These are phyloP conservation scores for Arabidopsis thaliana DNA, from an alignment of 345 rosid genomes.

Conservation along the genomic window DNA sequence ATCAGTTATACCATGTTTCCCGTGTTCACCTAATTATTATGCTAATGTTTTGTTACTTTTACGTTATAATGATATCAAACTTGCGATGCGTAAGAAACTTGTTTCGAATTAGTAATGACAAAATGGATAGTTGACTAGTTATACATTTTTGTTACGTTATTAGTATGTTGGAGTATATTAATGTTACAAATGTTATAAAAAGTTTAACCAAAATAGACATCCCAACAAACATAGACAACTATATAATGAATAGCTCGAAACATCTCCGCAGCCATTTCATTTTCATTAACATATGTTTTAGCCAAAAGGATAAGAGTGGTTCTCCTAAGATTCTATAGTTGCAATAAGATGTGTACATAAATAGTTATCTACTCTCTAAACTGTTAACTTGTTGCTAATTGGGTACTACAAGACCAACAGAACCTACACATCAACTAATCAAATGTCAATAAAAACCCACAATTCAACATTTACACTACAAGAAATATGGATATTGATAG, in stretches of 20 bases:
- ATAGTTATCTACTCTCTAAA: conserved; percentile 11
- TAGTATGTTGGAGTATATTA: background rate
- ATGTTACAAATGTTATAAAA: background rate
- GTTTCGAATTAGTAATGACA: conserved; percentile 11
- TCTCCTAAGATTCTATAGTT: background rate
- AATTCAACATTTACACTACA: conserved; percentile 3
- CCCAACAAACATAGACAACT: background rate
- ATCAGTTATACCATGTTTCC: conserved; percentile 7
- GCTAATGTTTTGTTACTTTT: background rate
- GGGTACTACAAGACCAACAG: conserved; percentile 2
- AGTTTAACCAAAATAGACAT: background rate
- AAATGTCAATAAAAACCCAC: conserved; percentile 9
- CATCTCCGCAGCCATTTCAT: conserved; percentile 1
- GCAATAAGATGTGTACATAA: conserved; percentile 9
- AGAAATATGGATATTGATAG: background rate
- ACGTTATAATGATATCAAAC: background rate
- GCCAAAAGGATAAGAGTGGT: background rate
- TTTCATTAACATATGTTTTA: background rate
- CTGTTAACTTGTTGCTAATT: conserved; percentile 2
- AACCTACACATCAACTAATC: conserved; percentile 16
- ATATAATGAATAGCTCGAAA: background rate
- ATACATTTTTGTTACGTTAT: background rate
- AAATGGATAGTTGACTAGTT: conserved; percentile 27
- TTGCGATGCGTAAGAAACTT: background rate
- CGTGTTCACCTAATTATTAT: conserved; percentile 1